Base-by-base conservation (phyloP, 2,329 filamentous ascomycete genomes). In the Sphaerulina musiva region DNA sequence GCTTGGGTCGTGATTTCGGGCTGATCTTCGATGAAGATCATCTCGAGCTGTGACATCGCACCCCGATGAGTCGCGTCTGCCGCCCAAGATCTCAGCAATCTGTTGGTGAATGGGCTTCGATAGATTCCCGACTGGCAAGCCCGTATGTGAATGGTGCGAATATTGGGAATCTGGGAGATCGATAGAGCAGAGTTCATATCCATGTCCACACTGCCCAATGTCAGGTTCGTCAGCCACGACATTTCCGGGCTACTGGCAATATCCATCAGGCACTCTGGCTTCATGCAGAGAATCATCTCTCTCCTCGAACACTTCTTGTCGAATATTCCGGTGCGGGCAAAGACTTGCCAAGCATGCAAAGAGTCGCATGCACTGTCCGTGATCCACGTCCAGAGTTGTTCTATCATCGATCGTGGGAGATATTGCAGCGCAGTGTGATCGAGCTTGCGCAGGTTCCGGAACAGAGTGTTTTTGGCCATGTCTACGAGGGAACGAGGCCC, bases 181-280 rank as follows among this genome's bases (percentile, higher is more conserved):
- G 39, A 43, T 2, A 44, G 17, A 11, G 17, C 17, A 11, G 40
- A 20, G 3, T 34, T n/a, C 9, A 8, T 38, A 31, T 38, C 17
- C 10, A 44, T 34, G 48, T 1, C 26, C 7, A 43, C 40, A n/a
- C 47, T 46, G 17, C 53, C 36, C 0, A 66, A 40, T 3, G 53
- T 59, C 26, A 65, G 20, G 14, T 60, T 32, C 3, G 57, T 60
- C 11, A 65, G 32, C 64, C 64, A 66, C 11, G 36, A n/a, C 12
- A 44, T 43, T 31, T 39, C 17, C 11, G 32, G 3, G n/a, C 38
- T 14, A 11, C 29, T 20, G 7, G 32, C 36, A 26, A 40, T 1
- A 20, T 14, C 2, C 20, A 42, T 6, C 14, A 36, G 43, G 29
- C 48, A 50, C 23, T 32, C 14, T 43, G 36, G 43, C 17, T n/a